Evolutionary conservation across 2,329 filamentous ascomycete genomes (phyloP), one percentile per base, ranked within the genome.

Genomic region (Colletotrichum higginsianum): DNA sequence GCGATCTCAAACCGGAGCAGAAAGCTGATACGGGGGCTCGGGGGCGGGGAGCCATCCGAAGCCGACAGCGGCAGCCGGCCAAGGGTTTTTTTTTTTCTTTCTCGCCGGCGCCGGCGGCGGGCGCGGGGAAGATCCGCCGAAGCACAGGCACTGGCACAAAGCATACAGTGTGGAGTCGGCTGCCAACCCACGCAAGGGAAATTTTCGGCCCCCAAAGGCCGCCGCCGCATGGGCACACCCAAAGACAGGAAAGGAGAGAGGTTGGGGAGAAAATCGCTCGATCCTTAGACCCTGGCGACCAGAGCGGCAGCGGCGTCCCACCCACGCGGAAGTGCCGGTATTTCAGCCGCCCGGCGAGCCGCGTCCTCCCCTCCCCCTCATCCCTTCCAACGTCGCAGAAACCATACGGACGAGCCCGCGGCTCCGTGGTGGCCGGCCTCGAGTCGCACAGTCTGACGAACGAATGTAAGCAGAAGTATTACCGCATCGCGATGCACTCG

Each of bases 171-270:
- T 53, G 26, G 50, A 35, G 26, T n/a, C 30, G 7, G 15, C 9
- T 38, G 26, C 16, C 26, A 55, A 55, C 7, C 4, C 13, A 18
- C 3, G 16, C 26, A 13, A 55, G 26, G 50, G 40, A 18, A 30
- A 26, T 35, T 53, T 58, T 67, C 12, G n/a, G 40, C 30, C 58
- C 58, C 57, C 52, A 62, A 63, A n/a, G 23, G 26, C 26, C 26
- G 26, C 26, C 26, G 26, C 57, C 5, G 52, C 38, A 23, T 30
- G 21, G 47, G 8, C 12, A 15, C 1, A 15, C 11, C 7, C 21
- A 52, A 7, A 26, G 23, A 30, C 4, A 42, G 40, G 13, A 15
- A 42, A 15, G 13, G 7, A 42, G 40, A 15, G 42, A 30, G 23
- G 38, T 23, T 67, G 44, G 52, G 57, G 53, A 47, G 58, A 30